Conservation (phyloP, 208 protist genomes). For the Crithidia expoeki region DNA sequence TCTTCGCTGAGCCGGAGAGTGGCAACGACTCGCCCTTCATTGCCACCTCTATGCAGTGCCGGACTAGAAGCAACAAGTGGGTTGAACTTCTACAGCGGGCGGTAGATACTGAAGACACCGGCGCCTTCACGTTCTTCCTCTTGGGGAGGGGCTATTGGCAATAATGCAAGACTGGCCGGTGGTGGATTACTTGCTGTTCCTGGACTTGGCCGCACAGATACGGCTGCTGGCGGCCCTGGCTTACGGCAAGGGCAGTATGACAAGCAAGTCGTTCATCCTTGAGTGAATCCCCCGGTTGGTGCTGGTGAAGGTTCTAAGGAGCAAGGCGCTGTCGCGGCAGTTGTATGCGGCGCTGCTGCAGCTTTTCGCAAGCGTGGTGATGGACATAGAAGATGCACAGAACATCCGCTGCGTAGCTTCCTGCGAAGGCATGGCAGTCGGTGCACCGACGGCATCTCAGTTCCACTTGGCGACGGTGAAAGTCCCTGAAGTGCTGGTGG, state of each 20-base stretch:
- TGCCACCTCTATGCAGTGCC: constrained; percentile 34
- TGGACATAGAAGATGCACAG: constrained; percentile 22
- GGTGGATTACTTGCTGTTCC: constrained; percentile 39
- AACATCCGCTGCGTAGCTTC: constrained; percentile 41
- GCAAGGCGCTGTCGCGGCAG: constrained; percentile 27
- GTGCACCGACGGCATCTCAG: not conserved
- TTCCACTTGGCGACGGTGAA: constrained; percentile 19
- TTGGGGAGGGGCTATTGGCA: constrained; percentile 33
- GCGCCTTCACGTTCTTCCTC: constrained; percentile 39
- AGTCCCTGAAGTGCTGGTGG: constrained; percentile 25
- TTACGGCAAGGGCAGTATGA: constrained; percentile 24
- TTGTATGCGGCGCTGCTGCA: constrained; percentile 45
- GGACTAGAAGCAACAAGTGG: constrained; percentile 26
- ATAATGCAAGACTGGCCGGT: constrained; percentile 42
- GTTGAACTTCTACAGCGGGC: constrained; percentile 39
- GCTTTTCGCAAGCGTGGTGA: constrained; percentile 41
- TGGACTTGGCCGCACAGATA: constrained; percentile 42
- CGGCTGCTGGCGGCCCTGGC: constrained; percentile 39
- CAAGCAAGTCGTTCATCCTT: constrained; percentile 29
- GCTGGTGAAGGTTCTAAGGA: constrained; percentile 29
- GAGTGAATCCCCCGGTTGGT: constrained; percentile 38
- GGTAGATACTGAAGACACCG: constrained; percentile 15
- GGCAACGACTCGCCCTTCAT: constrained; percentile 32
- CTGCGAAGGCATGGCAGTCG: not conserved
- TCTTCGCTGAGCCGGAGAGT: constrained; percentile 28